Conservation (phyloP, 345 rosid species). For the Linum tenue region DNA sequence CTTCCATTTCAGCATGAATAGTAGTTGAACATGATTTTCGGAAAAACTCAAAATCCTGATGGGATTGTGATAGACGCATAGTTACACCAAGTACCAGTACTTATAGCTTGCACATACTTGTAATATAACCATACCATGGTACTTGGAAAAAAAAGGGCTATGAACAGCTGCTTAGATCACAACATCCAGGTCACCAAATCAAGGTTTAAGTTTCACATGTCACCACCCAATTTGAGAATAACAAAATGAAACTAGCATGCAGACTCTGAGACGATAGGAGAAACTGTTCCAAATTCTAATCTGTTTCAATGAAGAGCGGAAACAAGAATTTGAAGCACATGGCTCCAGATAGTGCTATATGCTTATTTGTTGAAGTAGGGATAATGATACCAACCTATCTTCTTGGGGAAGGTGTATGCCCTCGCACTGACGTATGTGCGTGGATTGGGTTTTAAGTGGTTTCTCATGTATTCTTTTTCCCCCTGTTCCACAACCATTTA, state of each 20-base stretch:
- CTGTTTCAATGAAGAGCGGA: background rate
- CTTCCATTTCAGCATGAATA: background rate
- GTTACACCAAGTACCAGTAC: background rate
- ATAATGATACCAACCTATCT: constrained; percentile 39
- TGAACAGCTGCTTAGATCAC: background rate
- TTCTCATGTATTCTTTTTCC: constrained; percentile 63
- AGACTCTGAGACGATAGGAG: background rate
- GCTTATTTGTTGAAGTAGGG: background rate
- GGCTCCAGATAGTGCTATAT: no score
- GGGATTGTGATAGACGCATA: no score
- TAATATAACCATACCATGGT: no score
- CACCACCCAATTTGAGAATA: no score
- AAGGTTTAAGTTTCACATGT: background rate
- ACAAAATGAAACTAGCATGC: background rate
- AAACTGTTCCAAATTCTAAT: background rate
- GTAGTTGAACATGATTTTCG: background rate
- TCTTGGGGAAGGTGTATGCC: constrained; percentile 62
- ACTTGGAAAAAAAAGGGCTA: no score
- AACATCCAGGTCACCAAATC: background rate
- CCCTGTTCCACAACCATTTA: constrained; percentile 35
- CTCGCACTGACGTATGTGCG: constrained; percentile 47
- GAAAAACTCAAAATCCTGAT: background rate
- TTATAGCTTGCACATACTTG: background rate
- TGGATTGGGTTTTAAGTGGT: constrained; percentile 71
- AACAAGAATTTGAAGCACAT: background rate